Evolutionary conservation across 139 green algal species (phyloP).

Genomic region (Coelastrella sp.): DNA sequence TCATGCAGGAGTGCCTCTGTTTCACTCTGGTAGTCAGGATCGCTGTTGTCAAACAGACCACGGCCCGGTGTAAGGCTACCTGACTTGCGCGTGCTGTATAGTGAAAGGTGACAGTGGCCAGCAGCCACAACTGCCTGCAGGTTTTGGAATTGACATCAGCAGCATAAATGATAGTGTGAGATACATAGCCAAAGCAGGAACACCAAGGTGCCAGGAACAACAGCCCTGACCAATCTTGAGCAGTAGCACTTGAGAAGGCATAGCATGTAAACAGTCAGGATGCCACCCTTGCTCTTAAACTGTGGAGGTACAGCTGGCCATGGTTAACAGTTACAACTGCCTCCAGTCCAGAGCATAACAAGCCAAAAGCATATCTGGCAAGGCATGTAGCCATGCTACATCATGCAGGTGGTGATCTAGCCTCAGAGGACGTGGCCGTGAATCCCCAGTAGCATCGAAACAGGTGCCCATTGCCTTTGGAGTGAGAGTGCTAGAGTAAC

Average conservation of each 20-base stretch:
- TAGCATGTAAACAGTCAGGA: no score
- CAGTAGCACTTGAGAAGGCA: neutral
- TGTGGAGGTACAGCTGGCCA: no score
- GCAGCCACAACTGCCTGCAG: neutral
- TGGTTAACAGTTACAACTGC: no score
- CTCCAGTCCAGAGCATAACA: no score
- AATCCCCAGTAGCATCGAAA: no score
- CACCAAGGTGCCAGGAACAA: neutral
- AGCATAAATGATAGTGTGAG: neutral
- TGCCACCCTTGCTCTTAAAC: no score
- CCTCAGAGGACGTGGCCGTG: no score
- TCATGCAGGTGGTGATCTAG: no score
- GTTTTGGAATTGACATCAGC: neutral
- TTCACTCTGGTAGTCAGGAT: constrained; percentile 24
- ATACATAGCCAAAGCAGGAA: neutral
- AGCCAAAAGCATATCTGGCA: no score
- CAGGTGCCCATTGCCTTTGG: no score
- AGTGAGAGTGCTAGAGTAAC: no score
- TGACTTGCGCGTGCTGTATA: neutral
- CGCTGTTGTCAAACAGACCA: neutral
- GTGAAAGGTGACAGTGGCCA: neutral
- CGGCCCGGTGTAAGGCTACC: neutral
- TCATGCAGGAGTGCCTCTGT: constrained; percentile 2
- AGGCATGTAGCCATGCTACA: no score
- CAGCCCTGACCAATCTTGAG: neutral